Evolutionary conservation across 306 rosid genomes (phyloP).

Genomic region (Oemleria cerasiformis): DNA sequence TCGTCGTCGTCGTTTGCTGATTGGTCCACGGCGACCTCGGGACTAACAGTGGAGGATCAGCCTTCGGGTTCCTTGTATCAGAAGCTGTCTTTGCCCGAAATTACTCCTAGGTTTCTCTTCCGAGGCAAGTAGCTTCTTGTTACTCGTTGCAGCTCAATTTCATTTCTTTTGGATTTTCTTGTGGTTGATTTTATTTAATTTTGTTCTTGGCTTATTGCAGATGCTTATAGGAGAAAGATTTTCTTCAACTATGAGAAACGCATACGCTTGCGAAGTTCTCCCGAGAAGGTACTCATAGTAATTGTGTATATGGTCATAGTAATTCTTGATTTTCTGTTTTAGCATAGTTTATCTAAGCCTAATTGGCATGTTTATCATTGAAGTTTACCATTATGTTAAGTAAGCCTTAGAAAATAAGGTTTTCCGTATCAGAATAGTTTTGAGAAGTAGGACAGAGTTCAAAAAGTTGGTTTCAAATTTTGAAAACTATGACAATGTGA

Average conservation of each 20-base stretch:
- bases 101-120: slow-evolving; percentile 32
- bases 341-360: not conserved
- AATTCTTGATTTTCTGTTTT: not conserved
- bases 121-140: slow-evolving; percentile 37
- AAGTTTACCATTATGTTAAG: not conserved
- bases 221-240: slow-evolving; percentile 72
- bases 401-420: not conserved
- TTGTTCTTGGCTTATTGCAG: slow-evolving; percentile 38
- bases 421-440: not conserved
- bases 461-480: not conserved
- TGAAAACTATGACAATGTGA: not conserved
- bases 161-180: not conserved
- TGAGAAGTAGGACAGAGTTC: not conserved
- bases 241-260: slow-evolving; percentile 97
- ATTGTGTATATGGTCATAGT: not conserved
- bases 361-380: not conserved
- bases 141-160: not conserved
- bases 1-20: slow-evolving; percentile 23
- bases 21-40: slow-evolving; percentile 22
- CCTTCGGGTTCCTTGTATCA: slow-evolving; percentile 26
- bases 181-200: not conserved
- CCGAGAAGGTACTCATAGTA: slow-evolving; percentile 63
- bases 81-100: slow-evolving; percentile 56
- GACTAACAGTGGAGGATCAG: slow-evolving; percentile 7
- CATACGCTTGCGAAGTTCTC: slow-evolving; percentile 73